phyloP scores from a whole-genome alignment of 768 basidiomycete species.

The Naganishia vaughanmartiniae region DNA sequence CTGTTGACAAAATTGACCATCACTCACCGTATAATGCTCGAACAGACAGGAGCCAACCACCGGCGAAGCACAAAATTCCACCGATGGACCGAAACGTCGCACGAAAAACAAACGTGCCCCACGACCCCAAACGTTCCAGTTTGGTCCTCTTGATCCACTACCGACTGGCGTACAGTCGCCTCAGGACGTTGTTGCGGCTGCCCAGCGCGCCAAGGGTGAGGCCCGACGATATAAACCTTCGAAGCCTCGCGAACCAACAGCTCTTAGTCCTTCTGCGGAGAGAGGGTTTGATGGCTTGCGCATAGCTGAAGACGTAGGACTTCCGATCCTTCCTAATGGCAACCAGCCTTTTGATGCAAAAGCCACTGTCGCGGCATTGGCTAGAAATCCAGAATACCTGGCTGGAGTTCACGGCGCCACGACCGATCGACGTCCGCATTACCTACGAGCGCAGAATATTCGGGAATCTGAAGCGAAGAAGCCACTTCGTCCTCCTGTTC shows the following conservation, averaged over 20 bases:
- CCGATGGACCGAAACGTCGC: not conserved
- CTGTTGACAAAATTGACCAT: not conserved
- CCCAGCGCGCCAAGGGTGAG: not conserved
- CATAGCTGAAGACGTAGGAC: conserved; percentile 5
- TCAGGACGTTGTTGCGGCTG: not conserved
- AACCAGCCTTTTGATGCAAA: not conserved
- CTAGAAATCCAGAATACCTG: not conserved
- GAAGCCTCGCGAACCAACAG: not conserved
- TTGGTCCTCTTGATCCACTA: conserved; percentile 1
- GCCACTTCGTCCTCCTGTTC: not conserved
- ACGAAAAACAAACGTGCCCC: not conserved
- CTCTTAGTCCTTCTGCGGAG: not conserved
- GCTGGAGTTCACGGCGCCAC: conserved; percentile 17
- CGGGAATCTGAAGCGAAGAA: not conserved
- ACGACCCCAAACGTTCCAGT: conserved; percentile 1
- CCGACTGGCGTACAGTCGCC: not conserved
- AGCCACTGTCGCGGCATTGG: not conserved
- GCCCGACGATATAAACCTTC: not conserved
- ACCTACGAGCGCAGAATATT: conserved; percentile 17
- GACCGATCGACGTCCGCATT: conserved; percentile 6
- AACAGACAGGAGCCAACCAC: not conserved
- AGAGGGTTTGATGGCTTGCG: not conserved
- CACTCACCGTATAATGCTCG: not conserved
- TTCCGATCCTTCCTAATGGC: not conserved
- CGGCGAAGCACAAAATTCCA: not conserved